Conservation (phyloP, 495 filamentous ascomycete genomes). For the Xylaria scruposa region DNA sequence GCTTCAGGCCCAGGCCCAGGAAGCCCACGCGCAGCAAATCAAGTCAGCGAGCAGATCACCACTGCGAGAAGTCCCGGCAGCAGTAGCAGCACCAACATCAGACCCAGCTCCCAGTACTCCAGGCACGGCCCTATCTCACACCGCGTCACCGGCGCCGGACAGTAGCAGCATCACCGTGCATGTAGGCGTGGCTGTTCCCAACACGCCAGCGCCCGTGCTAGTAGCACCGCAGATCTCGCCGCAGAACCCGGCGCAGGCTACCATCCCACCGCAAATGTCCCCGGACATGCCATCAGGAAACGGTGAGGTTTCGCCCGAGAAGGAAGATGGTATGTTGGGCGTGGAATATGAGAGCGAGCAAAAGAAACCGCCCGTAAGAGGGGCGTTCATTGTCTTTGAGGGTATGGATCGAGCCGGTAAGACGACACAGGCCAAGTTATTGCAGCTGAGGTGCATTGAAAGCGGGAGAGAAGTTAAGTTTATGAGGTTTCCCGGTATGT, state of each 20-base stretch:
- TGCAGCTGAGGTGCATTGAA: conserved; percentile 67
- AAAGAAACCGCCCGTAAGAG: conserved; percentile 54
- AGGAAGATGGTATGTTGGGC: conserved; percentile 30
- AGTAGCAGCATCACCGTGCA: conserved; percentile 11
- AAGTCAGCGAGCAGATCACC: conserved; percentile 20
- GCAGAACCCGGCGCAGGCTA: conserved; percentile 32
- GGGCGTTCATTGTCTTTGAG: conserved; percentile 87
- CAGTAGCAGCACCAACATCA: not conserved
- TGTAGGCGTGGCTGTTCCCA: conserved; percentile 10
- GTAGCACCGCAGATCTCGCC: conserved; percentile 35
- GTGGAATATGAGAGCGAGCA: conserved; percentile 28
- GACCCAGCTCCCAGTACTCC: not conserved
- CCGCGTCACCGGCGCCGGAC: conserved; percentile 8
- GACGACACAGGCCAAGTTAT: conserved; percentile 85
- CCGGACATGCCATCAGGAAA: conserved; percentile 16
- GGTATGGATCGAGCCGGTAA: conserved; percentile 95
- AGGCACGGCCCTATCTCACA: not conserved
- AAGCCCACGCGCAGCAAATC: conserved; percentile 23
- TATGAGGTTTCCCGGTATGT: conserved; percentile 86
- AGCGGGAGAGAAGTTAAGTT: conserved; percentile 70
- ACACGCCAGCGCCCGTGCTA: conserved; percentile 25
- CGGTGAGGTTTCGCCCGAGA: conserved; percentile 6
- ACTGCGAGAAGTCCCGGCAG: conserved; percentile 10
- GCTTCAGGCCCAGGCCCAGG: conserved; percentile 26
- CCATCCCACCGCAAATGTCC: conserved; percentile 28